Percentiles rank a stretch among this genome's conserved stretches.
These are phyloP conservation scores for Chrysoporthe cubensis DNA, from an alignment of 2,329 filamentous ascomycete genomes.

Conservation along the genomic window DNA sequence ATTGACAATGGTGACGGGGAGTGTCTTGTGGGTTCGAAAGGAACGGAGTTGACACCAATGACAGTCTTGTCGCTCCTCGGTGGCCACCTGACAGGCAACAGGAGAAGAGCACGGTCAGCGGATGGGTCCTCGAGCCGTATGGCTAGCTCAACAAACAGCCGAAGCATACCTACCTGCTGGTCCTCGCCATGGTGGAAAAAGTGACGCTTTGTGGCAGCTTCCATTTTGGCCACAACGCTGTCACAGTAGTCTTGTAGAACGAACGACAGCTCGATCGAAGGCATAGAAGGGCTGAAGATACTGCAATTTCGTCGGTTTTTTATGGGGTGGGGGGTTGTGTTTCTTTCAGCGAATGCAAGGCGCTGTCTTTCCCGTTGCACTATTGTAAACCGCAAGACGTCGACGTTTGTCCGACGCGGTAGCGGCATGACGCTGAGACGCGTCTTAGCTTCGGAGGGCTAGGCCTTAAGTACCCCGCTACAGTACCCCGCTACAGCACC, in stretches of 20 bases:
- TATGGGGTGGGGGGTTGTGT: too few relatives aligned
- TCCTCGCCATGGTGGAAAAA: conserved; percentile 53
- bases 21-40: conserved; percentile 52
- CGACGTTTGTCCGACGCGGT: too few relatives aligned
- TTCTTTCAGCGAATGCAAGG: too few relatives aligned
- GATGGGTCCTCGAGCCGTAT: conserved; percentile 39
- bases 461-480: too few relatives aligned
- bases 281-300: background rate
- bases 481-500: too few relatives aligned
- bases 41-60: conserved; percentile 65
- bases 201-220: conserved; percentile 49
- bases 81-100: conserved; percentile 6
- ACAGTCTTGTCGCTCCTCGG: conserved; percentile 41
- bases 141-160: conserved; percentile 9
- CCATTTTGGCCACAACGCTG: conserved; percentile 41
- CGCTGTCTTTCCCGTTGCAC: too few relatives aligned
- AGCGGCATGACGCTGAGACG: too few relatives aligned
- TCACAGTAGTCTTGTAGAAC: background rate
- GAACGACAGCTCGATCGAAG: background rate
- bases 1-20: conserved; percentile 69
- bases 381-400: too few relatives aligned
- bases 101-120: background rate
- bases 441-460: too few relatives aligned
- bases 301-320: background rate
- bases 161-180: conserved; percentile 33